Evolutionary conservation across 1,284 basidiomycete species (phyloP), one percentile per base, ranked within the genome.

Genomic region (Rhodotorula mucilaginosa): DNA sequence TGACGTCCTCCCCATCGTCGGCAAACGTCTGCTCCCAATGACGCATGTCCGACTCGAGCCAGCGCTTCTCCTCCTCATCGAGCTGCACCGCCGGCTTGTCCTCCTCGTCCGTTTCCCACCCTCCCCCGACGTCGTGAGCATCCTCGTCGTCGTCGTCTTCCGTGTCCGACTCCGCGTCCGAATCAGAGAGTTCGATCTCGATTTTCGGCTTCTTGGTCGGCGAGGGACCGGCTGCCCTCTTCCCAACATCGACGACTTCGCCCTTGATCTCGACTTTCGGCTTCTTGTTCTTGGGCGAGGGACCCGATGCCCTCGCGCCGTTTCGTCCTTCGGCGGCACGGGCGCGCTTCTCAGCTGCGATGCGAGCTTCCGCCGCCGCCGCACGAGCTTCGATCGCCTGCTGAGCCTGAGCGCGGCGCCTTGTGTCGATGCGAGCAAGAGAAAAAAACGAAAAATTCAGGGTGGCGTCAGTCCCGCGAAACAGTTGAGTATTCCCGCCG

Each of bases 21-120:
- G 31, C 61, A n/a, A 63, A 63, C 13, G 34, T 51, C 59, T 34
- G 29, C 29, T 61, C 23, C 66, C 68, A 73, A 8, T n/a, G 57
- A 23, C 60, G 46, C 62, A 73, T 70, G 31, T 73, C 72, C 46
- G 68, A 57, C 52, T 46, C 48, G 58, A 73, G 58, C 47, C 54
- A 73, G 2, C 58, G 56, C 51, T 68, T 64, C 64, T 73, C 72
- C 1, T 70, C 61, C n/a, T 62, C 46, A 18, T 44, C 51, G 8
- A 70, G 56, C 58, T 58, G 54, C 34, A 64, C 58, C 19, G 70
- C 60, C 5, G 67, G 67, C 51, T 68, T 68, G 52, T 67, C 67
- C 67, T 69, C 69, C 8, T 68, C 66, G 26, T 68, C 66, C 61
- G 63, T 65, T 39, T 65, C 59, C 63, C 64, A 61, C 26, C 49